A percentile compares a stretch with the other conserved stretches of the same genome.
Evolutionary conservation across 345 rosid species (phyloP).

Genomic region (Pistacia atlantica): DNA sequence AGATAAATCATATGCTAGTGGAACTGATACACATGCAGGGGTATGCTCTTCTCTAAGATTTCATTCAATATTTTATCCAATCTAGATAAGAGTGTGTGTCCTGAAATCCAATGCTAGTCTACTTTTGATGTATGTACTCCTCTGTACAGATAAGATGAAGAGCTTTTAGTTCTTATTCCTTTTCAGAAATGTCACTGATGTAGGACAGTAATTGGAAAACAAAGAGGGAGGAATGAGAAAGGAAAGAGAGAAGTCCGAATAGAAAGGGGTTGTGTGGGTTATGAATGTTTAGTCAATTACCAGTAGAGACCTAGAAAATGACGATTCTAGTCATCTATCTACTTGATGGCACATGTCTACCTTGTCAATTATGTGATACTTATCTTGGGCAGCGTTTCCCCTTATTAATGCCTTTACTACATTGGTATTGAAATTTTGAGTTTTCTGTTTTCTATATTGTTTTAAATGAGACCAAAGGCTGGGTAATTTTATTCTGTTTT

Average conservation of each 20-base stretch:
- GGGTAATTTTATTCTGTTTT: background rate
- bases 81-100: background rate
- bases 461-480: background rate
- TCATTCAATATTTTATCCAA: conserved; percentile 13
- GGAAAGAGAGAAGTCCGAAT: background rate
- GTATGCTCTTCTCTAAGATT: conserved; percentile 45
- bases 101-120: too few species aligned
- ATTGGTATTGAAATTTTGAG: background rate
- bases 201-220: background rate
- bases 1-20: conserved; percentile 39
- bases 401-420: background rate
- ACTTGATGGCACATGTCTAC: background rate
- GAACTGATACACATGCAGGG: conserved; percentile 49
- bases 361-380: background rate
- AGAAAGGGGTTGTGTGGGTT: background rate
- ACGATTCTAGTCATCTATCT: background rate
- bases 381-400: background rate
- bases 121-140: background rate
- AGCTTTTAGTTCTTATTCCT: background rate
- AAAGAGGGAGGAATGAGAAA: background rate
- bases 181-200: background rate
- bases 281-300: background rate
- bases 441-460: conserved; percentile 1
- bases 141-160: background rate
- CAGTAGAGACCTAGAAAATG: background rate